Conservation (phyloP, 2,329 filamentous ascomycete genomes). For the Sporothrix schenckii region DNA sequence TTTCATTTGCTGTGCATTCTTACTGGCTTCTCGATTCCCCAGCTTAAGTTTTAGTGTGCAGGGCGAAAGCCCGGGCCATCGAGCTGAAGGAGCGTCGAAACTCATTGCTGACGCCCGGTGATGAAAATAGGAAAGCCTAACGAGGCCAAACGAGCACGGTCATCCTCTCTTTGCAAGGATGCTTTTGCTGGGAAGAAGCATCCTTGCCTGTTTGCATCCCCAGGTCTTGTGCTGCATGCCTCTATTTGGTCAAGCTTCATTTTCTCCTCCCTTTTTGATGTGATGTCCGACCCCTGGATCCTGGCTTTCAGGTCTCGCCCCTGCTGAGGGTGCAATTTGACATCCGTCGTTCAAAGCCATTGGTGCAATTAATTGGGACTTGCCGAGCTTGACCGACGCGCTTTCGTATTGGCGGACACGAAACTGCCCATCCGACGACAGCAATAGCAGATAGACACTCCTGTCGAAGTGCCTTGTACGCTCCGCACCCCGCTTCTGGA, state of each 20-base stretch:
- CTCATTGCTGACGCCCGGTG: slow-evolving; percentile 5
- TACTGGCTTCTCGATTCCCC: background rate
- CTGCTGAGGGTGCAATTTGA: background rate
- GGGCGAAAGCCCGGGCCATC: background rate
- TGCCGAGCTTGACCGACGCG: background rate
- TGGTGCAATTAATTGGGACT: background rate
- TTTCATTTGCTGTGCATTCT: background rate
- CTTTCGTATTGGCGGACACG: background rate
- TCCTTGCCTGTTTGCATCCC: background rate
- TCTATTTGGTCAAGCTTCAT: slow-evolving; percentile 1
- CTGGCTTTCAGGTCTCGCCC: background rate
- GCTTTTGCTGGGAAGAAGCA: background rate
- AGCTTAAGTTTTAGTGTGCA: slow-evolving; percentile 15
- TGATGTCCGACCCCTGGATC: background rate
- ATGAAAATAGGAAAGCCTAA: background rate
- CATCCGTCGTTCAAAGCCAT: slow-evolving; percentile 1
- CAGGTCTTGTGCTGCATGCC: background rate
- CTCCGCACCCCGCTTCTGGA: slow-evolving; percentile 3
- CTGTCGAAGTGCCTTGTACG: background rate
- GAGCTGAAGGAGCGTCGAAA: background rate
- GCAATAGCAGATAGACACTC: background rate
- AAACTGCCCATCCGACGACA: background rate
- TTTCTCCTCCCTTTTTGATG: background rate
- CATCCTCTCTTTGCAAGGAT: slow-evolving; percentile 4
- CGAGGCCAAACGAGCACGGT: background rate